Conservation (phyloP, 768 basidiomycete species). For the Amanita phalloides region DNA sequence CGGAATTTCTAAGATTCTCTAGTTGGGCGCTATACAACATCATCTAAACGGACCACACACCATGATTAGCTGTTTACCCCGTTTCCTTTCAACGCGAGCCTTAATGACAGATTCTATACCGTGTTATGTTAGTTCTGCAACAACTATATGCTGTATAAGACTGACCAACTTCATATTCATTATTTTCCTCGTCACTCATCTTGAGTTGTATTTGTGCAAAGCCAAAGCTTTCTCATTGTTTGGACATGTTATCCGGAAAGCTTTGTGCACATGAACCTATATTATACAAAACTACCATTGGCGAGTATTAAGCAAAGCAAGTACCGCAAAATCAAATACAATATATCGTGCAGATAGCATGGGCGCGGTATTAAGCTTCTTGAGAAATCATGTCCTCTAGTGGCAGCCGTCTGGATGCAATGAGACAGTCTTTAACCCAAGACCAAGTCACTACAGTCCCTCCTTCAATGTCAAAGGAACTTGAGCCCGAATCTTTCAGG, state of each 20-base stretch:
- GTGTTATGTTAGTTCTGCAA: constrained; percentile 2
- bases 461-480: constrained; percentile 16
- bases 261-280: background rate
- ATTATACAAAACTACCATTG: background rate
- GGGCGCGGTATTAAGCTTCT: constrained; percentile 10
- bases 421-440: constrained; percentile 75
- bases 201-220: constrained; percentile 7
- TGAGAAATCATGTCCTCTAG: constrained; percentile 16
- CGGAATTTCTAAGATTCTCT: constrained; percentile 34
- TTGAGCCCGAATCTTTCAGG: constrained; percentile 34
- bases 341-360: constrained; percentile 5
- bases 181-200: constrained; percentile 24
- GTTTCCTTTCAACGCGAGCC: constrained; percentile 37
- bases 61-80: constrained; percentile 37
- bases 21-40: constrained; percentile 1
- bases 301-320: background rate
- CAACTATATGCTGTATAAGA: constrained; percentile 4
- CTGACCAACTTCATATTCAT: constrained; percentile 66
- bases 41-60: constrained; percentile 20
- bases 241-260: background rate
- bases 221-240: background rate
- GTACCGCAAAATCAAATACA: constrained; percentile 7
- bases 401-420: constrained; percentile 32
- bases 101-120: constrained; percentile 38
- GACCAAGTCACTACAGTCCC: constrained; percentile 37